phyloP scores from a whole-genome alignment of 495 filamentous ascomycete species.

The Bathelium albidoporum region DNA sequence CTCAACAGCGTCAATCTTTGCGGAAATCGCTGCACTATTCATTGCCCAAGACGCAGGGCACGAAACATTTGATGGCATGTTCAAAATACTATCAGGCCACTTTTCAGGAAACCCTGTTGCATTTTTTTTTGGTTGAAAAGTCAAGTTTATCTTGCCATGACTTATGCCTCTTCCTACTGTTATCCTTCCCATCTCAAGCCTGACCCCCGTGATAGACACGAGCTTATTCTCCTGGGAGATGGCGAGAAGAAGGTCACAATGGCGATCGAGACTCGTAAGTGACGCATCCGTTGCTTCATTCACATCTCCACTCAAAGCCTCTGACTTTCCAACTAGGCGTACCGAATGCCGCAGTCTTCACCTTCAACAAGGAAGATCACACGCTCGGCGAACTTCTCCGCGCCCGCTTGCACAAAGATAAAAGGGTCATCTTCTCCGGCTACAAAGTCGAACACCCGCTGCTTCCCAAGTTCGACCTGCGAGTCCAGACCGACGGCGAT shows the following conservation, averaged over 20 bases:
- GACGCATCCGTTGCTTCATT: not conserved
- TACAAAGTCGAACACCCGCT: constrained; percentile 82
- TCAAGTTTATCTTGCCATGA: no score
- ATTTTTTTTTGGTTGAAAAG: no score
- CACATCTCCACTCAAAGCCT: not conserved
- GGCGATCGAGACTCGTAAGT: constrained; percentile 74
- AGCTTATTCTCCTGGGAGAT: constrained; percentile 73
- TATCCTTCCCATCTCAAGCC: not conserved
- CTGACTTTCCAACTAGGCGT: constrained; percentile 46
- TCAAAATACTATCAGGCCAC: no score
- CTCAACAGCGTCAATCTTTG: constrained; percentile 9
- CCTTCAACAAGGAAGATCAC: constrained; percentile 93
- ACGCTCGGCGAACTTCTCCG: constrained; percentile 85
- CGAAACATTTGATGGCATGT: no score
- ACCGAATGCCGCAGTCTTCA: constrained; percentile 78
- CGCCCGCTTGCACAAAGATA: constrained; percentile 65
- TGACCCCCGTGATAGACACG: constrained; percentile 52
- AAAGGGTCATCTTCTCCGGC: constrained; percentile 71
- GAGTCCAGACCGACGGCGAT: constrained; percentile 83
- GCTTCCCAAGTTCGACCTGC: constrained; percentile 73
- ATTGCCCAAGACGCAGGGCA: no score
- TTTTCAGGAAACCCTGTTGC: no score
- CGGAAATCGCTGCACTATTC: constrained; percentile 19
- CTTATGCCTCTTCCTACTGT: no score
- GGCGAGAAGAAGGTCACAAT: constrained; percentile 90